Conservation (phyloP, 495 filamentous ascomycete species). For the Aspergillus incahuasiensis region DNA sequence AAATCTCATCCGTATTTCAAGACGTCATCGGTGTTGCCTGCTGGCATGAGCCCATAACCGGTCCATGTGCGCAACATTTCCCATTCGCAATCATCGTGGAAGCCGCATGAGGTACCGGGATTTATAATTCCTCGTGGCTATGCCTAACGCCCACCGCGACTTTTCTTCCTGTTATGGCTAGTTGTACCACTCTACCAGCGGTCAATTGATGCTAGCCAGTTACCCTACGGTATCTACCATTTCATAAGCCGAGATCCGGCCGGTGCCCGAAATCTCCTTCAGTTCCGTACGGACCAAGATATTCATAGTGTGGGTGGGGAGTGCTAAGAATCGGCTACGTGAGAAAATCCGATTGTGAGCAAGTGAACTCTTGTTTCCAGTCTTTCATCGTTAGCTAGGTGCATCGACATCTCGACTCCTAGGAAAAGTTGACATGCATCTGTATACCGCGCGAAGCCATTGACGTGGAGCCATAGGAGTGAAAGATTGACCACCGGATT, state of each 20-base stretch:
- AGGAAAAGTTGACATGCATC: not conserved
- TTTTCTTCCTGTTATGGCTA: constrained; percentile 1
- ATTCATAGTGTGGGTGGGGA: not conserved
- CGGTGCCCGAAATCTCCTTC: not conserved
- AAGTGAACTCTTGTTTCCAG: not conserved
- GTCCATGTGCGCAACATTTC: constrained; percentile 4
- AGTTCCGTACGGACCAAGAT: not conserved
- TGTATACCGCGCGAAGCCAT: not conserved
- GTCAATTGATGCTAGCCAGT: not conserved
- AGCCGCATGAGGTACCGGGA: constrained; percentile 2
- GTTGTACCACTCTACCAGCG: constrained; percentile 3
- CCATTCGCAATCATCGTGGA: constrained; percentile 3
- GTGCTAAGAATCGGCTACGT: not conserved
- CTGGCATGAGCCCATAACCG: not conserved
- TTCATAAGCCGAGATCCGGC: not conserved
- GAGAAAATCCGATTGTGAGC: not conserved
- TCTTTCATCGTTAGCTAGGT: not conserved
- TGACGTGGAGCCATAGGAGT: constrained; percentile 3
- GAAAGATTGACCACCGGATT: not conserved
- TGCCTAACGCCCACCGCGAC: not conserved
- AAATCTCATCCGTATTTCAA: not conserved
- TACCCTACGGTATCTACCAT: not conserved
- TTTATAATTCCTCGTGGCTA: constrained; percentile 1
- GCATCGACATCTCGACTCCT: not conserved
- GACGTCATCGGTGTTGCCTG: not conserved